Conservation (phyloP, 768 basidiomycete genomes). For the Tephrocybe sp. region DNA sequence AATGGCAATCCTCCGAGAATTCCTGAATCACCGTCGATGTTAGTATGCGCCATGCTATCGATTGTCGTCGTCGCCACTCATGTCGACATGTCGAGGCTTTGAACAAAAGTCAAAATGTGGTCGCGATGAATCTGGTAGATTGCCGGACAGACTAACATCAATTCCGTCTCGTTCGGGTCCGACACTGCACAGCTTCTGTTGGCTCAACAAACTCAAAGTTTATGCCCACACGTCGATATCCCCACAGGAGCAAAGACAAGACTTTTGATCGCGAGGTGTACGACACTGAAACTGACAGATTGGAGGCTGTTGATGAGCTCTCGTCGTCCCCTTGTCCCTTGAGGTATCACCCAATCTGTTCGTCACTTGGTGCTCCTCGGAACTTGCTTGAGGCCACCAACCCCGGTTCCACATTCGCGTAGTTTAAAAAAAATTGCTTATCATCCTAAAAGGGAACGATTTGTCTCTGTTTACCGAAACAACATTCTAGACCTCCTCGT, state of each 20-base stretch:
- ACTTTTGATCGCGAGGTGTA: conserved; percentile 9
- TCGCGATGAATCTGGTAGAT: conserved; percentile 4
- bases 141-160: conserved; percentile 4
- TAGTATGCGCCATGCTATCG: too few species aligned
- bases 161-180: conserved; percentile 14
- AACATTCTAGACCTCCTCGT: conserved; percentile 3
- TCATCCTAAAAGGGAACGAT: conserved; percentile 6
- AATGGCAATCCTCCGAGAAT: too few species aligned
- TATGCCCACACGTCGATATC: conserved; percentile 14
- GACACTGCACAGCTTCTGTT: conserved; percentile 5
- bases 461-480: conserved; percentile 14
- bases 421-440: conserved; percentile 24
- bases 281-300: conserved; percentile 18
- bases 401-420: conserved; percentile 20
- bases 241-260: conserved; percentile 6
- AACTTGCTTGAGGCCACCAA: conserved; percentile 4
- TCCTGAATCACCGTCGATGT: too few species aligned
- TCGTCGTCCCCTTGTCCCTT: conserved; percentile 3
- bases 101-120: background rate
- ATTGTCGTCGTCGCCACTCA: too few species aligned
- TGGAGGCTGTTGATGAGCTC: conserved; percentile 6
- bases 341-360: conserved; percentile 4
- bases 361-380: conserved; percentile 12
- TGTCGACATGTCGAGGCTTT: background rate
- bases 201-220: background rate